Percentiles rank a stretch among this genome's conserved stretches.
Evolutionary conservation across 169 alveolate genomes (phyloP).

Genomic region (Plasmodium gonderi): DNA sequence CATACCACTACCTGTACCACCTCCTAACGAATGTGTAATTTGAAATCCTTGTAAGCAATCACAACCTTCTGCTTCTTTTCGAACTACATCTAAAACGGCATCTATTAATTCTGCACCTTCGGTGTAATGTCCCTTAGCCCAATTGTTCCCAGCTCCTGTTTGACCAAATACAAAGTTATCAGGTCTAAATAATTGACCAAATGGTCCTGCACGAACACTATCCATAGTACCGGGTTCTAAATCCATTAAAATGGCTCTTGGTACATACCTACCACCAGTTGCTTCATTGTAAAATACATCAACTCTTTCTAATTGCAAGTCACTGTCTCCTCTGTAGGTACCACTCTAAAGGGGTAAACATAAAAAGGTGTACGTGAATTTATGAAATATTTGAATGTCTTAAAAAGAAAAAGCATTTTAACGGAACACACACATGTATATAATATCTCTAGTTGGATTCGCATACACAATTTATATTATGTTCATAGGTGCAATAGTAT

Average conservation of each 20-base stretch:
- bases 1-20: conserved; percentile 99
- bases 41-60: conserved; percentile 99
- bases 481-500: neutral
- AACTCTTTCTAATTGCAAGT: conserved; percentile 96
- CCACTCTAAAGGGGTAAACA: conserved; percentile 88
- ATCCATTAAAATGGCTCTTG: conserved; percentile 98
- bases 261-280: conserved; percentile 98
- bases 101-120: conserved; percentile 99
- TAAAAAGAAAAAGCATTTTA: neutral
- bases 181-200: conserved; percentile 97
- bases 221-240: conserved; percentile 99
- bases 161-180: conserved; percentile 99
- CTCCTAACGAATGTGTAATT: conserved; percentile 98
- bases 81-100: conserved; percentile 98
- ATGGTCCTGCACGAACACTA: conserved; percentile 98
- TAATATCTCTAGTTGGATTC: neutral
- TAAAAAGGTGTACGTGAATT: neutral
- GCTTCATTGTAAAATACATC: conserved; percentile 98
- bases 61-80: conserved; percentile 99
- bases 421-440: neutral
- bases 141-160: conserved; percentile 99
- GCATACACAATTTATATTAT: neutral
- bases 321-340: conserved; percentile 97
- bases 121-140: conserved; percentile 99
- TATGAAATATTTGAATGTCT: neutral